These are phyloP conservation scores for Claviceps pusilla DNA, from an alignment of 2,329 filamentous ascomycete species.

Conservation along the genomic window DNA sequence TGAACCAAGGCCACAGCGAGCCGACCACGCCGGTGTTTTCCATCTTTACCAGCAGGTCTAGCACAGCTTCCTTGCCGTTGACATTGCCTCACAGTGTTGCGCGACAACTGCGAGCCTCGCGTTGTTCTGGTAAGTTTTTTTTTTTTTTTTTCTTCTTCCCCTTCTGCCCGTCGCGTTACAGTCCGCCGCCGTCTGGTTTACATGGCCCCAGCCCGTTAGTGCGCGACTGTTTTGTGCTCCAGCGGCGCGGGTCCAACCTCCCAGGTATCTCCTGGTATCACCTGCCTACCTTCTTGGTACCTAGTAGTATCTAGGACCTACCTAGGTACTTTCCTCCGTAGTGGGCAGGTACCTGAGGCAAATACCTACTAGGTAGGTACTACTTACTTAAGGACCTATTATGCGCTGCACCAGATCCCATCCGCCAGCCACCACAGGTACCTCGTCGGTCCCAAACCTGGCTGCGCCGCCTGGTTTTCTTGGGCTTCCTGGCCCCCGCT, in stretches of 20 bases:
- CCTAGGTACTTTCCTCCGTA: not conserved
- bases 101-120: not conserved
- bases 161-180: too few relatives aligned
- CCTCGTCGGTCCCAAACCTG: not conserved
- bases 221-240: not conserved
- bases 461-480: not conserved
- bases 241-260: constrained; percentile 1
- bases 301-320: too few relatives aligned
- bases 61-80: not conserved
- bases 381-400: too few relatives aligned
- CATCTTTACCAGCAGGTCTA: not conserved
- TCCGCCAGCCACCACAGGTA: not conserved
- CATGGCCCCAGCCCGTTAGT: not conserved
- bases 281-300: too few relatives aligned
- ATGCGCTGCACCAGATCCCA: too few relatives aligned
- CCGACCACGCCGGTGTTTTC: not conserved
- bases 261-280: not conserved
- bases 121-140: not conserved
- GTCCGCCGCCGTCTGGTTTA: not conserved
- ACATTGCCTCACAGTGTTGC: not conserved
- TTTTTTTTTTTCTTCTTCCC: not conserved
- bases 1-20: constrained; percentile 9
- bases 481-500: not conserved
- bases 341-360: not conserved
- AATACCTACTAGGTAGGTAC: not conserved